Evolutionary conservation across 257 asterid species (phyloP).

Genomic region (Paraleonurus japonicus): DNA sequence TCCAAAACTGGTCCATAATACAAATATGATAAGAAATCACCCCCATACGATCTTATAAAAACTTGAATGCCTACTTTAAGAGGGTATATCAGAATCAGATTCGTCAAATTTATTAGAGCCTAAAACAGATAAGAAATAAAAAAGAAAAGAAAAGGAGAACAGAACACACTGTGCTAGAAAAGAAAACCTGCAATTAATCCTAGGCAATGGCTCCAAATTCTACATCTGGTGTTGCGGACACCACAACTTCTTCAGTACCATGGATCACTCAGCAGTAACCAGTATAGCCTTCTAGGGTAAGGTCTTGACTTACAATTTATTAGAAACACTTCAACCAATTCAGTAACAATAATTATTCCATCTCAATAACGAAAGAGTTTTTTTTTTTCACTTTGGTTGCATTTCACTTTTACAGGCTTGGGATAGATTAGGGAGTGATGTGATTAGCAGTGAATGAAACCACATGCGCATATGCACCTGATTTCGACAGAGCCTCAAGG

Average conservation of each 20-base stretch:
- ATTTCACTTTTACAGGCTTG: not conserved
- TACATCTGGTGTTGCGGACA: slow-evolving; percentile 6
- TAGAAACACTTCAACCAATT: not conserved
- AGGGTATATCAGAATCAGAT: not conserved
- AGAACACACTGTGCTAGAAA: not conserved
- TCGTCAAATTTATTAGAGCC: not conserved
- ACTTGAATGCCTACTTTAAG: not conserved
- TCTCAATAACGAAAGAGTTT: too few relatives aligned
- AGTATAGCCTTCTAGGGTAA: not conserved
- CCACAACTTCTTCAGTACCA: not conserved
- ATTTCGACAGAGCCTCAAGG: slow-evolving; percentile 10
- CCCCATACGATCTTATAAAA: not conserved
- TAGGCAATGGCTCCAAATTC: slow-evolving; percentile 1
- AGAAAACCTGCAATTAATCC: slow-evolving; percentile 1
- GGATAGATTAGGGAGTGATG: not conserved
- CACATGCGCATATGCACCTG: not conserved
- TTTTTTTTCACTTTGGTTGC: not conserved
- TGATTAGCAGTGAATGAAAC: not conserved
- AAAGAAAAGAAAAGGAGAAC: not conserved
- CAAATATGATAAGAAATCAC: not conserved
- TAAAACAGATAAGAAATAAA: not conserved
- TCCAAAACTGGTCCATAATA: not conserved
- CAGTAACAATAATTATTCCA: not conserved
- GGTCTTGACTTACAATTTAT: slow-evolving; percentile 5
- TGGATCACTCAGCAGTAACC: not conserved